Base-by-base conservation (phyloP, 1,139 yeast genomes). In the Geotrichum australiense region DNA sequence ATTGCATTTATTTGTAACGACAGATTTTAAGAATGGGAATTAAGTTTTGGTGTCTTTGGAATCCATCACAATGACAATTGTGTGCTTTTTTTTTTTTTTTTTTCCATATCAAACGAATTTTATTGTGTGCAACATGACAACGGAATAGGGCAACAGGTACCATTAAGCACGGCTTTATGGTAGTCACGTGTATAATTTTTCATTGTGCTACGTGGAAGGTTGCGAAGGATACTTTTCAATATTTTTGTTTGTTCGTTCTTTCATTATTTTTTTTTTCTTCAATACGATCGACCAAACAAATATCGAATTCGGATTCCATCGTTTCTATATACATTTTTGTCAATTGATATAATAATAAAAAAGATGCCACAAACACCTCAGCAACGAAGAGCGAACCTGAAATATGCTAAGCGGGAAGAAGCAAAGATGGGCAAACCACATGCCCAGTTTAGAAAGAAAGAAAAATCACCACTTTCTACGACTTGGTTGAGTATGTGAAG, bases 341-440 rank as follows among this genome's bases (percentile, higher is more conserved):
- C 10, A n/a, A 27, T 27, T 25, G 8, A 27, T 15, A 11, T n/a
- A 4, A 33, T 14, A n/a, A 21, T 25, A 31, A n/a, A 21, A 27
- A 35, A 22, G 25, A 40, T 40, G 36, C 56, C 58, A 33, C 95
- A 84, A 71, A 80, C 94, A 22, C 89, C 91, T 45, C 78, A 74
- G 56, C 96, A 87, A 67, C 80, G 89, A 66, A 70, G 74, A 47
- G 95, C 95, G 19, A 89, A 87, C 63, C 74, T 75, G 55, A 83
- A 78, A 61, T 89, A 79, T 63, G 86, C 83, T 55, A 83, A 80
- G 62, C 73, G 71, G 55, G 78, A 80, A 53, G 82, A 78, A 56
- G 71, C 73, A 47, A 74, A 61, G 53, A 66, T 76, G 62, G 85
- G 85, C 56, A 72, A 73, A 52, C 66, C 68, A 62, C 82, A 86